Base-by-base conservation (phyloP, 192 early-diverging fungal genomes). In the Coemansia sp. region DNA sequence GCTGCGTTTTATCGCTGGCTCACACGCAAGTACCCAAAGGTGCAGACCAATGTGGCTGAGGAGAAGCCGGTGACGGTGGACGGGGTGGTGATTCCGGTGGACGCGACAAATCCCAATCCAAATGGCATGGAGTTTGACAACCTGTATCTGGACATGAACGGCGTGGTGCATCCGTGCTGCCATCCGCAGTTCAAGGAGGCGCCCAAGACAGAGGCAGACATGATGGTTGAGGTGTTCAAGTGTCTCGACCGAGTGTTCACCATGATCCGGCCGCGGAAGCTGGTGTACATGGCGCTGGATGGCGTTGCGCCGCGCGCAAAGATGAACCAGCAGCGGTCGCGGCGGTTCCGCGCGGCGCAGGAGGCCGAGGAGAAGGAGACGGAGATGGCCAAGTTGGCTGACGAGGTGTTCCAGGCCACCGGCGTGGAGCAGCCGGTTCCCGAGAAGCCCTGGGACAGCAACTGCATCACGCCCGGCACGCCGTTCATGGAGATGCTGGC, bases 301-400 rank as follows among this genome's bases (percentile, higher is more conserved):
- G 97, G 98, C 21, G 98, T 99, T n/a, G 98, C 98, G 1, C 98
- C 98, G 47, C 87, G 98, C 21, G 98, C 98, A 19, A 99, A 99
- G 67, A 98, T 99, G 97, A 99, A 99, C 77, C 98, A 99, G 76
- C 98, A 99, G 71, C 90, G 98, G 21, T 92, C 96, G 39, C 91
- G 98, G 67, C 92, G 98, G 55, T 99, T 99, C 88, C 90, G 95
- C 32, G 91, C 97, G 3, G 89, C 95, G 10, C 93, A 93, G 67
- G 94, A 95, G 56, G 80, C 69, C 5, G 73, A 77, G 55, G 73
- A 78, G 64, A 76, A 74, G 57, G 72, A 69, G 40, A 37, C n/a
- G 51, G 67, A 71, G 42, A 67, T 77, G 22, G 36, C 61, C 21
- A 46, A 66, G 58, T 52, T 63, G 16, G 56, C 80, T 70, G 91